Conservation (phyloP, 139 green algal species). For the Haematococcus sp. region DNA sequence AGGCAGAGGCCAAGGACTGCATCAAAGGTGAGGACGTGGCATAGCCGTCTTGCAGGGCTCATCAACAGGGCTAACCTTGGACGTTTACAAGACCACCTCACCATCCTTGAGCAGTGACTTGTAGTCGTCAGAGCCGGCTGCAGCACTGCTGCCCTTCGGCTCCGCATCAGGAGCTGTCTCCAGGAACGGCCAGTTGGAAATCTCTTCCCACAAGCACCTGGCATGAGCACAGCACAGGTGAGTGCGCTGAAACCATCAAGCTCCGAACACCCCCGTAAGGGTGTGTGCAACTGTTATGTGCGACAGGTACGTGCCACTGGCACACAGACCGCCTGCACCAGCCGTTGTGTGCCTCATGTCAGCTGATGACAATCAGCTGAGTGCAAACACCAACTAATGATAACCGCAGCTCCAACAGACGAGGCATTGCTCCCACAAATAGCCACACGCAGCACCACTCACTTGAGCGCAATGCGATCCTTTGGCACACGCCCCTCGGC, state of each 20-base stretch:
- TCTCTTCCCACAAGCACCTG: constrained; percentile 71
- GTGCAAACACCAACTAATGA: neutral
- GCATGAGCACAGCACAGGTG: too few relatives aligned
- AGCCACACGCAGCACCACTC: neutral
- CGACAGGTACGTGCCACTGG: too few relatives aligned
- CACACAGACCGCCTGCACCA: too few relatives aligned
- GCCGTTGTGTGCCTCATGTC: too few relatives aligned
- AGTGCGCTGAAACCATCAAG: neutral
- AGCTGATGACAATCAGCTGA: neutral
- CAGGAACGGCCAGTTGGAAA: constrained; percentile 71
- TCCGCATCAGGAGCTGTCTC: neutral
- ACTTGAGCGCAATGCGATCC: constrained; percentile 82
- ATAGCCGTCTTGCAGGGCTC: too few relatives aligned
- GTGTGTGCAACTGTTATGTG: neutral
- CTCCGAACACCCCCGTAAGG: neutral
- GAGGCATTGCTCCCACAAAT: neutral
- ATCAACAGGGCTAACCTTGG: too few relatives aligned
- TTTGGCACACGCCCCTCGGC: constrained; percentile 73
- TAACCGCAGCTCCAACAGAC: neutral
- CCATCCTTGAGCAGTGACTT: constrained; percentile 16
- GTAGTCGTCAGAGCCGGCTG: constrained; percentile 25
- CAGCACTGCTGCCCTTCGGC: neutral
- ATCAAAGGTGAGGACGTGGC: too few relatives aligned
- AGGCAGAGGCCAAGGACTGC: neutral
- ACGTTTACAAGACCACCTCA: too few relatives aligned